phyloP scores from a whole-genome alignment of 306 rosid species.

The Macrotyloma uniflorum region DNA sequence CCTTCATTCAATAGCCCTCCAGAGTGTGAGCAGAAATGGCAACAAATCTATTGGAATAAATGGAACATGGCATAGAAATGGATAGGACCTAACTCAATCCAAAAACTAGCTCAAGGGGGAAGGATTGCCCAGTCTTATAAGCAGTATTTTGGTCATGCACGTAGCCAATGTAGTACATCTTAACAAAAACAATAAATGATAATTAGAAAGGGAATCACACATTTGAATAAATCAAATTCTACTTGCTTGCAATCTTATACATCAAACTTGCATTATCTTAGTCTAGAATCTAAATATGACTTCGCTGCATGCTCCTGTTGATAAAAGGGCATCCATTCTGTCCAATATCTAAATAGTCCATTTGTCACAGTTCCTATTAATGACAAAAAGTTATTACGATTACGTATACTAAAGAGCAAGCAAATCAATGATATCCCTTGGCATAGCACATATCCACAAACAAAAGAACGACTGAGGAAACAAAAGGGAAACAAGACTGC shows the following conservation, averaged over 20 bases:
- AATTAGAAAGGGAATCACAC: not conserved
- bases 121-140: not conserved
- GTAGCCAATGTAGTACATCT: not conserved
- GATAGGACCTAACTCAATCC: not conserved
- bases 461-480: not conserved
- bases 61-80: not conserved
- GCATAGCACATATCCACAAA: conserved; percentile 9
- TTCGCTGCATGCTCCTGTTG: not conserved
- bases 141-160: not conserved
- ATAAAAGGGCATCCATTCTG: not conserved
- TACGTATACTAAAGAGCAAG: not conserved
- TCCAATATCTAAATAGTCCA: not conserved
- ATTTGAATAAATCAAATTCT: conserved; percentile 14
- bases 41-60: not conserved
- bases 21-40: conserved; percentile 9
- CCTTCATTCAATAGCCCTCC: not conserved
- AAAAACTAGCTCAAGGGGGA: not conserved
- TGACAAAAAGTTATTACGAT: not conserved
- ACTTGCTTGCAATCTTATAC: not conserved
- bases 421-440: conserved; percentile 5
- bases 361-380: not conserved
- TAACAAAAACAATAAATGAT: not conserved
- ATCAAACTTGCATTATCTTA: not conserved
- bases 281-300: not conserved
- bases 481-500: conserved; percentile 8